Base-by-base conservation (phyloP, 495 filamentous ascomycete species). In the Barbatosphaeria neglecta region DNA sequence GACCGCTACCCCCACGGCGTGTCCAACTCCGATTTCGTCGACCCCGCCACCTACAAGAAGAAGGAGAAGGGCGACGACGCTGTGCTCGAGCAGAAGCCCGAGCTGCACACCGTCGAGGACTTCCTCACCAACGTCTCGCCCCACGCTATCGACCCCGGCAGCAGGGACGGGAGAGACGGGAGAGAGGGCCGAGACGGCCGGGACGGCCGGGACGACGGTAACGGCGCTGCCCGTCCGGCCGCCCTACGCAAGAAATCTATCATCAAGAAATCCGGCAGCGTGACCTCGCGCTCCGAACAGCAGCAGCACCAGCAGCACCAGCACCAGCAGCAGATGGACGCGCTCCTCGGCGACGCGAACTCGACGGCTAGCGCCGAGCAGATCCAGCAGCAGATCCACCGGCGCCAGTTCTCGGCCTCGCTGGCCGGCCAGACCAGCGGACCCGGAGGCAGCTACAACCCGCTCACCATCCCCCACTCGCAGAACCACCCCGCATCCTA, bases 1-100 rank as follows among this genome's bases (percentile, higher is more conserved):
- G 81, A 90, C 58, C 82, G 86, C 52, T 96, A 96, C 65, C 92
- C 92, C 1, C 87, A 92, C 55, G 92, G 92, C 10, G 86, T 96
- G 18, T 86, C 86, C 22, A 75, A 83, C 44, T 71, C 82, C 9
- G 84, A 92, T 62, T 92, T 84, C 65, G 84, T 90, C 52, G 87
- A 90, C 50, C 82, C 87, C 0, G 81, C 80, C 31, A 66, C 70
- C 1, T 74, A 76, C 47, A 69, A 76, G 60, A 79, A 78, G 59
- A 82, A 82, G 54, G 82, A 88, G 50, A 82, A 77, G 7, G 82
- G 82, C 22, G 82, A 86, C 24, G 87, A 93, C 50, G 84, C 83
- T 0, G 83, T 87, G 0, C 73, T 94, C 51, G 83, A 87, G 44
- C 84, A 94, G 51, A 86, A 87, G 56, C 79, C 86, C 24, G 86